Conservation (phyloP, 148 eudicot species). For the Diospyros lotus region DNA sequence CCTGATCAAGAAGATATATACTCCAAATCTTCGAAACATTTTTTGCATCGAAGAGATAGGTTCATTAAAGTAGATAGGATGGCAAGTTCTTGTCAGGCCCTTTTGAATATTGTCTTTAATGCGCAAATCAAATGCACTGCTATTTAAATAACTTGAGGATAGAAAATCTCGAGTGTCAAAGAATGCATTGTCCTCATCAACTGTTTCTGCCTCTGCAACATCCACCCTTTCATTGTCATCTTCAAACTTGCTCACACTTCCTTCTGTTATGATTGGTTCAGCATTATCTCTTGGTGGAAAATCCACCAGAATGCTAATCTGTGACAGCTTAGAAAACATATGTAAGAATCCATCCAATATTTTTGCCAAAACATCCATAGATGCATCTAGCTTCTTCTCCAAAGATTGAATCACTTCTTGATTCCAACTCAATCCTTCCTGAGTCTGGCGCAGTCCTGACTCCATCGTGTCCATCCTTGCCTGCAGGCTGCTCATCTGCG, state of each 20-base stretch:
- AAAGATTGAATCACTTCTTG: too few relatives aligned
- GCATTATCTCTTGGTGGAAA: too few relatives aligned
- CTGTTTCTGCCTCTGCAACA: conserved; percentile 20
- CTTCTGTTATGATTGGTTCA: conserved; percentile 1
- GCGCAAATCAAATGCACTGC: conserved; percentile 16
- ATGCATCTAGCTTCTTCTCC: too few relatives aligned
- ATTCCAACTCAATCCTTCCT: too few relatives aligned
- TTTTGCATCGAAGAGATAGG: conserved; percentile 33
- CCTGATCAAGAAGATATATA: conserved; percentile 32
- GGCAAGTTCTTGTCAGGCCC: conserved; percentile 27
- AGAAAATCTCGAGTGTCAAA: conserved; percentile 21
- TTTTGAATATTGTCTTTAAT: conserved; percentile 33
- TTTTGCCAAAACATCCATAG: too few relatives aligned
- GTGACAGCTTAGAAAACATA: too few relatives aligned
- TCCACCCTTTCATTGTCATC: conserved; percentile 16
- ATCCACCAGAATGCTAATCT: too few relatives aligned
- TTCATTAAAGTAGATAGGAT: conserved; percentile 34
- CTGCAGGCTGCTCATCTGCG: too few relatives aligned
- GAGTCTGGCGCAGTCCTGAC: too few relatives aligned
- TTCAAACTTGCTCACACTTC: conserved; percentile 14
- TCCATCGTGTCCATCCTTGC: too few relatives aligned
- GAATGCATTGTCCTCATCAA: conserved; percentile 17
- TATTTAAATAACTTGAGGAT: conserved; percentile 17
- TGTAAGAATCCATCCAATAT: too few relatives aligned
- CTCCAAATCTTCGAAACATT: conserved; percentile 34